These are phyloP conservation scores for Heliophila coronopifolia DNA, from an alignment of 441 rosid species.

Conservation along the genomic window DNA sequence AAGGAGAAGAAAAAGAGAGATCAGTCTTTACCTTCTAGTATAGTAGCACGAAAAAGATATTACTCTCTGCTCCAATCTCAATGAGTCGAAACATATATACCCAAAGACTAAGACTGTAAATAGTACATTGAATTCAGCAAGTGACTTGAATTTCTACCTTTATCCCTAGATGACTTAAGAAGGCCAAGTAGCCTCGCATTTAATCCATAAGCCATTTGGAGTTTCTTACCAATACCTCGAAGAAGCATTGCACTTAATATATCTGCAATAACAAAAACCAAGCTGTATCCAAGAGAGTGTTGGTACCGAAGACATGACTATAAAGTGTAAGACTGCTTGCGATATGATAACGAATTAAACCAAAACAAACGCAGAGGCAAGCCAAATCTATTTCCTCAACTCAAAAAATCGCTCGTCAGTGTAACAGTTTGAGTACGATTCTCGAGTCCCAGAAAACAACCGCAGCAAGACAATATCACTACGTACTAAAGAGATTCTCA, in stretches of 20 bases:
- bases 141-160: slow-evolving; percentile 39
- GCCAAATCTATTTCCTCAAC: no score
- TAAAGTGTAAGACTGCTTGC: no score
- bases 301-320: slow-evolving; percentile 11
- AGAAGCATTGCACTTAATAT: slow-evolving; percentile 70
- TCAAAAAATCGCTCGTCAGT: no score
- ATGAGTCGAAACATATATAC: background rate
- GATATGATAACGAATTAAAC: no score
- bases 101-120: background rate
- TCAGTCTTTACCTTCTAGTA: slow-evolving; percentile 22
- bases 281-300: slow-evolving; percentile 61
- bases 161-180: slow-evolving; percentile 33
- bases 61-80: slow-evolving; percentile 11
- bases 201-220: slow-evolving; percentile 46
- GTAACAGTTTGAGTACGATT: no score
- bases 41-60: background rate
- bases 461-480: no score
- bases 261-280: slow-evolving; percentile 80
- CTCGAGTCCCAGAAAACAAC: no score
- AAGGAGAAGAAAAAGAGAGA: slow-evolving; percentile 16
- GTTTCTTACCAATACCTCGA: slow-evolving; percentile 57
- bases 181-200: slow-evolving; percentile 48
- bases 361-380: no score
- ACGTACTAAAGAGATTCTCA: no score
- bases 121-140: background rate